Percentiles rank a stretch among this genome's conserved stretches.
phyloP scores from a whole-genome alignment of 2,329 filamentous ascomycete genomes.

The Periconia sp. region DNA sequence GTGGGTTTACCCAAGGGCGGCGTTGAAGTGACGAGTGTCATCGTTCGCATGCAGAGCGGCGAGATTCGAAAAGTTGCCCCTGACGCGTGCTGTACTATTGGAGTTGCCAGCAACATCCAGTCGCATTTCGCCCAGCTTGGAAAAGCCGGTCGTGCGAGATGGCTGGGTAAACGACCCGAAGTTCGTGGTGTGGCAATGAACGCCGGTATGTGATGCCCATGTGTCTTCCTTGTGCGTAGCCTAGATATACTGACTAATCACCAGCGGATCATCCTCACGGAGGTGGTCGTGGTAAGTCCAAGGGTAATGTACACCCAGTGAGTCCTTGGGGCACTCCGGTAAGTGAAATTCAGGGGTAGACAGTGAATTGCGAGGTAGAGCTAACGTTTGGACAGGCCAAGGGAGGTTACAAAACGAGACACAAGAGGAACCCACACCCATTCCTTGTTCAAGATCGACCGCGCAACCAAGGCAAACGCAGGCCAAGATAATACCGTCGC shows the following conservation, averaged over 20 bases:
- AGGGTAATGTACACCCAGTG: constrained; percentile 93
- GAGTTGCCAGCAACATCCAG: constrained; percentile 89
- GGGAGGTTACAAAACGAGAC: constrained; percentile 88
- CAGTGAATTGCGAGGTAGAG: neutral
- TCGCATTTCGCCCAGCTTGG: constrained; percentile 89
- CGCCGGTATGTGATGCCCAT: constrained; percentile 59
- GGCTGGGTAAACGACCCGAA: constrained; percentile 91
- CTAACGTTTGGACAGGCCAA: constrained; percentile 58
- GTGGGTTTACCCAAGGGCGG: constrained; percentile 56
- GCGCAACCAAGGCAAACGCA: constrained; percentile 88
- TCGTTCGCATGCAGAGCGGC: constrained; percentile 85
- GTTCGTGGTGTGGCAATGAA: constrained; percentile 99
- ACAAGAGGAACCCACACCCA: constrained; percentile 86
- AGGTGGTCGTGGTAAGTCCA: constrained; percentile 98
- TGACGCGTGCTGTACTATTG: constrained; percentile 92
- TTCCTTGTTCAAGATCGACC: constrained; percentile 81
- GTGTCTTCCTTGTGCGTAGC: neutral
- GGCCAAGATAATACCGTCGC: constrained; percentile 37
- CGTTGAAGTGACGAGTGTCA: constrained; percentile 76
- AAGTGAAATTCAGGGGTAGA: constrained; percentile 53
- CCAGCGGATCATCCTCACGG: constrained; percentile 92
- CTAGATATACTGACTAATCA: constrained; percentile 14
- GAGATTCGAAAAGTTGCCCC: constrained; percentile 88
- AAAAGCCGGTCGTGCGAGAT: constrained; percentile 90
- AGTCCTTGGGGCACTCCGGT: constrained; percentile 96